These are phyloP conservation scores for Didymella pomorum DNA, from an alignment of 2,329 filamentous ascomycete genomes.

Conservation along the genomic window DNA sequence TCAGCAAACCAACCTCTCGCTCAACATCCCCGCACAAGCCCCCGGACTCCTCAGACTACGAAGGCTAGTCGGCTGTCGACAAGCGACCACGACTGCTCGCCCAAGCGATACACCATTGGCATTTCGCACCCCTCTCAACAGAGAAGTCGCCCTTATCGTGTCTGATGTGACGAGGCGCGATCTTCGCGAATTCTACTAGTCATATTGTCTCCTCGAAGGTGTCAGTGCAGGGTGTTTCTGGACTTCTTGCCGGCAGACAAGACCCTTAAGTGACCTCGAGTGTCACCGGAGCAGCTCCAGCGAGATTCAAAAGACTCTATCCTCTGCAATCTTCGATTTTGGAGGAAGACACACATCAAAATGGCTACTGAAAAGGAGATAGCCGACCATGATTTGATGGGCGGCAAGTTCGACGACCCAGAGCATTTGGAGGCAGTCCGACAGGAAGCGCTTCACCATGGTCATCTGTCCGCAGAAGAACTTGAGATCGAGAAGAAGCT, in stretches of 20 bases:
- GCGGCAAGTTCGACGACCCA: conserved; percentile 9
- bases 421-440: conserved; percentile 26
- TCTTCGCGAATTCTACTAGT: background rate
- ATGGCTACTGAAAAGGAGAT: conserved; percentile 15
- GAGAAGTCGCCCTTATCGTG: background rate
- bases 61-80: background rate
- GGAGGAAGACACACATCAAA: background rate
- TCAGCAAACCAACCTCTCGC: background rate
- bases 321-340: background rate
- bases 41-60: background rate
- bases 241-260: background rate
- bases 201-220: background rate
- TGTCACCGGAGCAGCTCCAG: too few species aligned
- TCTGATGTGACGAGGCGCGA: background rate
- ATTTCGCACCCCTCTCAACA: background rate
- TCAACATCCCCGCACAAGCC: background rate
- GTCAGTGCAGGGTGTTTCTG: background rate
- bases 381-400: conserved; percentile 15
- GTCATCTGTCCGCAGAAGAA: conserved; percentile 30
- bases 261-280: background rate
- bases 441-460: conserved; percentile 27
- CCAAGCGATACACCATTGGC: too few species aligned
- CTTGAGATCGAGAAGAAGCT: conserved; percentile 42
- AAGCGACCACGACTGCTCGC: background rate
- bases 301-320: background rate